phyloP scores from a whole-genome alignment of 495 filamentous ascomycete species.

The Neurospora sp. region DNA sequence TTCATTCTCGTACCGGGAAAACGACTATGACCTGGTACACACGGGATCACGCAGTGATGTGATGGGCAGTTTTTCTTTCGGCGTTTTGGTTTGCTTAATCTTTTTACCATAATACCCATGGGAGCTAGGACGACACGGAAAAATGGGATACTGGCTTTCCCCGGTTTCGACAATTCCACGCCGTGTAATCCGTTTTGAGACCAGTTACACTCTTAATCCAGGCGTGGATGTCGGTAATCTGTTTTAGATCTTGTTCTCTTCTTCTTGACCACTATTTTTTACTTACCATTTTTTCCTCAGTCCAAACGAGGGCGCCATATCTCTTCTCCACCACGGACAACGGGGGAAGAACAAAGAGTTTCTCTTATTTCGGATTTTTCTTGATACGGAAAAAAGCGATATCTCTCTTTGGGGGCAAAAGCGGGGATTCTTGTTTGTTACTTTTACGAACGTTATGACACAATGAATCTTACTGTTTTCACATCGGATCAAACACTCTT shows the following conservation, averaged over 20 bases:
- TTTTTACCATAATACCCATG: not conserved
- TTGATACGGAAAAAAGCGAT: not conserved
- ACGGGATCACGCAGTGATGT: not conserved
- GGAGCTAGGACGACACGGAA: not conserved
- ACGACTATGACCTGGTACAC: constrained; percentile 44
- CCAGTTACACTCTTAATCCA: not conserved
- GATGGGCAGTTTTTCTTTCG: not conserved
- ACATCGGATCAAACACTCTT: not conserved
- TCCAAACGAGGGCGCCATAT: not conserved
- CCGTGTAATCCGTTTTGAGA: not conserved
- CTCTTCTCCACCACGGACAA: not conserved
- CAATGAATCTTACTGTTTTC: not conserved
- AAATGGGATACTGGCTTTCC: not conserved
- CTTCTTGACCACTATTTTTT: not conserved
- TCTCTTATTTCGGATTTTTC: not conserved
- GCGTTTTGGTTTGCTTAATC: not conserved
- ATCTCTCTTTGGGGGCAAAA: not conserved
- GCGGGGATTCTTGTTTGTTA: not conserved
- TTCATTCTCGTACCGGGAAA: constrained; percentile 93
- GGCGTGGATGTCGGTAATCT: not conserved
- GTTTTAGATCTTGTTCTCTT: not conserved
- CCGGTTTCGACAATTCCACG: not conserved
- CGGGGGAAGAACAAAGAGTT: not conserved
- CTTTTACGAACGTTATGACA: constrained; percentile 1
- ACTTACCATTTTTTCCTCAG: not conserved